Conservation (phyloP, 2,329 filamentous ascomycete genomes). For the Clarireedia paspali region DNA sequence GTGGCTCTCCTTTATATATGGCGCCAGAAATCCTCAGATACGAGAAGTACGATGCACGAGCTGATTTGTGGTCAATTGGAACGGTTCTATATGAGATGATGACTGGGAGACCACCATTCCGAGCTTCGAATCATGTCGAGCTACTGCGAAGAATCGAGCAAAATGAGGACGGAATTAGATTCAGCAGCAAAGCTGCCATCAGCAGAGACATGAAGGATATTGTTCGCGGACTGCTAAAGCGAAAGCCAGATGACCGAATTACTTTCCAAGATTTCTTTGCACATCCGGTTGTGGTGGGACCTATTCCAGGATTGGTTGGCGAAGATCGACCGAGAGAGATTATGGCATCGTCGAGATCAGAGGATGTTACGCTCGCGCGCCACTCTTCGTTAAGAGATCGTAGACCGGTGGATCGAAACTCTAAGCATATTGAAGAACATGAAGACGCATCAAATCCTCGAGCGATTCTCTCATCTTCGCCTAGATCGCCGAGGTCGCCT, state of each 20-base stretch:
- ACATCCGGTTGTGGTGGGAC: slow-evolving; percentile 61
- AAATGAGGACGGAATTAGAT: slow-evolving; percentile 77
- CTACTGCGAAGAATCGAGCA: slow-evolving; percentile 86
- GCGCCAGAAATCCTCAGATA: slow-evolving; percentile 95
- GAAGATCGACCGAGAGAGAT: slow-evolving; percentile 53
- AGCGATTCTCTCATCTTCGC: neutral
- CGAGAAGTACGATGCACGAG: slow-evolving; percentile 94
- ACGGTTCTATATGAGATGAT: slow-evolving; percentile 96
- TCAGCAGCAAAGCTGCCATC: slow-evolving; percentile 63
- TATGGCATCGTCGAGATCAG: slow-evolving; percentile 9
- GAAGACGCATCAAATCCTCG: neutral
- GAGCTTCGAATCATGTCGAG: slow-evolving; percentile 90
- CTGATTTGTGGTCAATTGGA: slow-evolving; percentile 94
- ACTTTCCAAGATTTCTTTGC: slow-evolving; percentile 81
- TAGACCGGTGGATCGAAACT: neutral
- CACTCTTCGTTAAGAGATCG: slow-evolving; percentile 16
- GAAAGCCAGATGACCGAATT: slow-evolving; percentile 76
- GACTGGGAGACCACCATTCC: slow-evolving; percentile 80
- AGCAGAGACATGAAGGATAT: slow-evolving; percentile 72
- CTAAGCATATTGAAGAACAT: slow-evolving; percentile 8
- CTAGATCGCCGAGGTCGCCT: slow-evolving; percentile 18
- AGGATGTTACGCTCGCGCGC: slow-evolving; percentile 16
- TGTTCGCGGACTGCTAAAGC: slow-evolving; percentile 74
- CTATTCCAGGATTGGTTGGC: slow-evolving; percentile 73
- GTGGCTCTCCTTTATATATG: slow-evolving; percentile 97